phyloP scores from a whole-genome alignment of 1,139 yeast species.

The Zygosaccharomyces sapae region DNA sequence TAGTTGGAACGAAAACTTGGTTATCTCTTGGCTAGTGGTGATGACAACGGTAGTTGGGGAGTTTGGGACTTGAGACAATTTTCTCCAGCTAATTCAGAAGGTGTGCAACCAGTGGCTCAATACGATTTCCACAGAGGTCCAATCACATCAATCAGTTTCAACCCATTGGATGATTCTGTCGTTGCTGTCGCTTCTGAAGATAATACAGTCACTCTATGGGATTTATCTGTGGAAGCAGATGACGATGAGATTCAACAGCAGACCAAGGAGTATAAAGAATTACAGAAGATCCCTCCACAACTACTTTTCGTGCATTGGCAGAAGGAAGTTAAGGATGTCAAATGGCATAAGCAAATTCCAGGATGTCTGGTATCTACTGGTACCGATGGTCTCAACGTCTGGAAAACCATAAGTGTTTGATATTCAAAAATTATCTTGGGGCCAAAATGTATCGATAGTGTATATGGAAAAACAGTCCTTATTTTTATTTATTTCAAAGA shows the following conservation, averaged over 20 bases:
- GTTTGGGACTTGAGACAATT: slow-evolving; percentile 96
- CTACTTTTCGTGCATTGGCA: slow-evolving; percentile 97
- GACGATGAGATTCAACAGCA: slow-evolving; percentile 89
- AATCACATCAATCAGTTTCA: slow-evolving; percentile 87
- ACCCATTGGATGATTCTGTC: slow-evolving; percentile 92
- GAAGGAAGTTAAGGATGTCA: slow-evolving; percentile 92
- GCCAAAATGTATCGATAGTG: background rate
- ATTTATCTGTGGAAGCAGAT: slow-evolving; percentile 93
- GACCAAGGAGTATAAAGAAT: slow-evolving; percentile 62
- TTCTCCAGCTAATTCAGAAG: slow-evolving; percentile 46
- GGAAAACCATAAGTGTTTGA: slow-evolving; percentile 94
- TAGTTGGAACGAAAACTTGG: slow-evolving; percentile 88
- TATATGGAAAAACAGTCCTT: background rate
- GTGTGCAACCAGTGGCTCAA: slow-evolving; percentile 79
- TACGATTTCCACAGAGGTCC: slow-evolving; percentile 94
- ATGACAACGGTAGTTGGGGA: slow-evolving; percentile 96
- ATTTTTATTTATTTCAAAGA: background rate
- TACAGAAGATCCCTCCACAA: slow-evolving; percentile 92
- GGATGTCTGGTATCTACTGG: slow-evolving; percentile 95
- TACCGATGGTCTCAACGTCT: slow-evolving; percentile 86
- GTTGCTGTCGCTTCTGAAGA: slow-evolving; percentile 96
- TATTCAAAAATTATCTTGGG: background rate
- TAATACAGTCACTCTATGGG: slow-evolving; percentile 96
- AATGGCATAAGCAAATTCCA: slow-evolving; percentile 97
- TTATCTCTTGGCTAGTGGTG: slow-evolving; percentile 89